Evolutionary conservation across 495 filamentous ascomycete species (phyloP).

Genomic region (Neurospora sp.): DNA sequence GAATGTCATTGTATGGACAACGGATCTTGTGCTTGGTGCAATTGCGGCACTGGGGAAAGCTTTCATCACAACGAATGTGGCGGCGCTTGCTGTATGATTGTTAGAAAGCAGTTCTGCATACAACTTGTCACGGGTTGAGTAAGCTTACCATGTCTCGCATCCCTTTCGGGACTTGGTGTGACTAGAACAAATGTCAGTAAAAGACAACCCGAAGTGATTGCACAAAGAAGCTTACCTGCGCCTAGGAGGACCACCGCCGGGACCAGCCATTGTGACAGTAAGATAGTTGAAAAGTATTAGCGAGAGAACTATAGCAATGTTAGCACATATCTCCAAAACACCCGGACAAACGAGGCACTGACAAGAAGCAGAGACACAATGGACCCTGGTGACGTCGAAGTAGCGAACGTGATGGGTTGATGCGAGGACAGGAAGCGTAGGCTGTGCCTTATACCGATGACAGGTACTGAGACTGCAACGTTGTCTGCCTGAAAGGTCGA

Average conservation of each 20-base stretch:
- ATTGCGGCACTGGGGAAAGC: constrained; percentile 94
- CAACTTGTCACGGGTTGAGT: neutral
- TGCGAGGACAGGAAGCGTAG: constrained; percentile 18
- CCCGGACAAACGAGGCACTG: constrained; percentile 7
- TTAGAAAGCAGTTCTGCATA: constrained; percentile 10
- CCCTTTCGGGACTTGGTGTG: constrained; percentile 98
- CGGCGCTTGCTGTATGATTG: constrained; percentile 56
- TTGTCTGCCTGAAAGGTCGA: neutral
- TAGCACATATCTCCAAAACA: constrained; percentile 2
- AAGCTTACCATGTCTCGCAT: constrained; percentile 70
- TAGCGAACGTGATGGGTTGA: constrained; percentile 31
- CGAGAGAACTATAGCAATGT: constrained; percentile 29
- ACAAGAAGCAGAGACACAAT: constrained; percentile 32
- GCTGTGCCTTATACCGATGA: neutral
- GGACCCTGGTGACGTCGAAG: constrained; percentile 13
- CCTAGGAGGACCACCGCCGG: constrained; percentile 61
- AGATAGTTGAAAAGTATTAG: constrained; percentile 23
- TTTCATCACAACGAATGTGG: constrained; percentile 97
- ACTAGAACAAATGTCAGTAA: constrained; percentile 32
- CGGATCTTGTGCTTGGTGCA: constrained; percentile 98
- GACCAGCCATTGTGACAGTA: constrained; percentile 51
- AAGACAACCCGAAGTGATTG: neutral
- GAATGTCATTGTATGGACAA: constrained; percentile 89
- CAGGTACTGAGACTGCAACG: neutral
- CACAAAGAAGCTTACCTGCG: constrained; percentile 38